Evolutionary conservation across 2,329 filamentous ascomycete species (phyloP), one percentile per base, ranked within the genome.

Genomic region (Ophiostoma pallidulum): DNA sequence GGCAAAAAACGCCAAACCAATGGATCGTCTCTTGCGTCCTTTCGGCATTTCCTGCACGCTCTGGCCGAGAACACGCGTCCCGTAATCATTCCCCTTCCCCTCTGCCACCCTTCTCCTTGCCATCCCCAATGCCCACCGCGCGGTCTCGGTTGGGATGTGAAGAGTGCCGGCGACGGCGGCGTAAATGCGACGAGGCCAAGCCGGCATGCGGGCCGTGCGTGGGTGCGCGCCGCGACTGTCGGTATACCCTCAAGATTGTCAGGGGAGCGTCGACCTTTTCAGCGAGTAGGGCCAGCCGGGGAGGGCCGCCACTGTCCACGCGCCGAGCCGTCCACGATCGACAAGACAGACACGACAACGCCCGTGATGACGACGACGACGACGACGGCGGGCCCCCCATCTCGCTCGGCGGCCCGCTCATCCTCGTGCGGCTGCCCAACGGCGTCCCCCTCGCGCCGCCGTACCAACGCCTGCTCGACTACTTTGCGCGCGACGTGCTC

Each of bases 141-240:
- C 42, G 48, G 3, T 52, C 50, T 5, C 41, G 50, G 12, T 18
- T 48, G 13, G 50, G 50, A 24, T 52, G 50, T 36, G 44, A 50
- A 16, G 50, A 50, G 44, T 52, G 50, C 24, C 47, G 50, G 31
- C 29, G 32, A 13, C 50, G 50, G 31, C 50, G 44, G 24, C 39
- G 47, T 12, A 52, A 52, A 38, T 52, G 50, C 19, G 50, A 52
- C 18, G 44, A 52, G 47, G n/a, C 19, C 3, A 45, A 45, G 48
- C 50, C 50, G 14, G 29, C 12, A 4, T 52, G 50, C 37, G 47
- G 50, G 6, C 41, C 24, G 26, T 52, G 50, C 41, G 20, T 8
- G 3, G 20, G 16, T 12, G 29, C 20, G 5, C 26, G 28, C n/a
- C 47, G 47, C 28, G n/a, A 10, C n/a, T 52, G 50, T 33, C 18